Evolutionary conservation across 441 rosid genomes (phyloP).

Genomic region (Biscutella laevigata): DNA sequence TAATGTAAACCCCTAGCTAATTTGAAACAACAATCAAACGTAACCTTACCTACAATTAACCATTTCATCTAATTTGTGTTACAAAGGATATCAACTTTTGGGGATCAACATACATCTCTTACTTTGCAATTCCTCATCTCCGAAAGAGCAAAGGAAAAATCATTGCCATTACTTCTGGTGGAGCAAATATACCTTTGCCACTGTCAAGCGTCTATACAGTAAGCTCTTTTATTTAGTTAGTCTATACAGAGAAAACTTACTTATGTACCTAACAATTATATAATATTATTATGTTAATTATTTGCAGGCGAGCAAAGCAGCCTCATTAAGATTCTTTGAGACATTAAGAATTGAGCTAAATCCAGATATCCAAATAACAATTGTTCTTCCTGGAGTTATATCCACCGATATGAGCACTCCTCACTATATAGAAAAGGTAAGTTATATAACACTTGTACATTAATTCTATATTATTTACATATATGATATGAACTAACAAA

Average conservation of each 20-base stretch:
- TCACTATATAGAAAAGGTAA: background rate
- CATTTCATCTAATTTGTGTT: background rate
- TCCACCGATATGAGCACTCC: constrained; percentile 34
- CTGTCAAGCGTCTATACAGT: constrained; percentile 16
- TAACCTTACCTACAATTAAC: background rate
- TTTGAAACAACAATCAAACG: background rate
- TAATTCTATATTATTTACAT: background rate
- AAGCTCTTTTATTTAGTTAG: background rate
- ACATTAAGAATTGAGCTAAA: constrained; percentile 38
- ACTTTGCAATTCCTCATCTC: constrained; percentile 36
- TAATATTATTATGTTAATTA: background rate
- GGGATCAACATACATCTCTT: constrained; percentile 32
- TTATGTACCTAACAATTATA: background rate
- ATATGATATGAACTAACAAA: background rate
- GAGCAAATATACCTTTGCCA: constrained; percentile 22
- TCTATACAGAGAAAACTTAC: no score
- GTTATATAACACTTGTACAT: background rate
- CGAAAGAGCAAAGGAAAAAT: constrained; percentile 38
- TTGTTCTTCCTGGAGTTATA: constrained; percentile 36
- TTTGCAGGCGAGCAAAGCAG: constrained; percentile 53
- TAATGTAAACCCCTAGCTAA: background rate
- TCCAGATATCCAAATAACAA: constrained; percentile 36
- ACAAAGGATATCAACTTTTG: constrained; percentile 36
- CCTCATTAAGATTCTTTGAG: constrained; percentile 37
- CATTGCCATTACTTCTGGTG: constrained; percentile 24